Percentiles rank a stretch among this genome's conserved stretches.
Conservation (phyloP, 345 rosid species). For the Brassica napus region DNA sequence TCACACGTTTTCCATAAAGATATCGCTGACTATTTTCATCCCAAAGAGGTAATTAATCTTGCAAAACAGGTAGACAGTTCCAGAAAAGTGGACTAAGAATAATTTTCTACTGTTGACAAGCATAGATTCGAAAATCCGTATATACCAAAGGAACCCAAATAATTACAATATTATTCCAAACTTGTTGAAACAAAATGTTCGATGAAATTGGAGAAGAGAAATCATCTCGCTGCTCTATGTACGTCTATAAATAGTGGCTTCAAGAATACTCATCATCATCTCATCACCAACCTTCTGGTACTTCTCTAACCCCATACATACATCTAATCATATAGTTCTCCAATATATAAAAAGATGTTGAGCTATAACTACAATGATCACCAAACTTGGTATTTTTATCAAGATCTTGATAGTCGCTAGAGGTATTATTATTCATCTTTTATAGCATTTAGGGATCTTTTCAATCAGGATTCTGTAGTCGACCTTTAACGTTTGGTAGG, state of each 20-base stretch:
- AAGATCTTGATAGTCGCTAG: neutral
- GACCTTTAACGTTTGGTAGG: constrained; percentile 17
- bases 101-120: neutral
- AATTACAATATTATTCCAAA: constrained; percentile 23
- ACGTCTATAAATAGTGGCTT: constrained; percentile 37
- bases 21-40: constrained; percentile 6
- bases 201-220: neutral
- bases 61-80: neutral
- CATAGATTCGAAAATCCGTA: constrained; percentile 2
- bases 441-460: neutral
- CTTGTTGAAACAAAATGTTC: constrained; percentile 20
- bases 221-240: neutral
- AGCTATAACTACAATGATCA: neutral
- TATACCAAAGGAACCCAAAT: constrained; percentile 5
- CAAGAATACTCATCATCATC: constrained; percentile 19
- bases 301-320: constrained; percentile 1
- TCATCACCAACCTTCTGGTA: constrained; percentile 10
- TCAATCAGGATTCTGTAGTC: neutral
- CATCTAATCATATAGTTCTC: neutral
- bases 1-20: neutral
- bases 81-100: neutral
- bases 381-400: neutral
- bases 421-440: neutral
- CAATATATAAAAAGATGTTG: neutral
- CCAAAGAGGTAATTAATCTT: constrained; percentile 13